Evolutionary conservation across 257 asterid species (phyloP).

Genomic region (Datura wrightii): DNA sequence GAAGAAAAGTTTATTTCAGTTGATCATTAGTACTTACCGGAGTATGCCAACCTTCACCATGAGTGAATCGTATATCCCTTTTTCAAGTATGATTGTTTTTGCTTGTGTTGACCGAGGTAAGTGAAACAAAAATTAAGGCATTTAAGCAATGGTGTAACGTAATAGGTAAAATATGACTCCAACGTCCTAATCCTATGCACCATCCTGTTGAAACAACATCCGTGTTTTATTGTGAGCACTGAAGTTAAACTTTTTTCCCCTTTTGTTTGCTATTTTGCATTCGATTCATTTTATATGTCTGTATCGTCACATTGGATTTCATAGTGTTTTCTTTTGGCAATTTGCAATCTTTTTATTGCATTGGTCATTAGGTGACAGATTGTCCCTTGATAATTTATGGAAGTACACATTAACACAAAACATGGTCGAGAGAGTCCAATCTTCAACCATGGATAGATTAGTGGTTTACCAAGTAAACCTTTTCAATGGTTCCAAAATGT

Average conservation of each 20-base stretch:
- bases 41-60: neutral
- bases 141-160: neutral
- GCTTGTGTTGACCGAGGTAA: neutral
- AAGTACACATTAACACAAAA: neutral
- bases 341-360: neutral
- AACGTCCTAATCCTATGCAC: neutral
- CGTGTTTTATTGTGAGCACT: neutral
- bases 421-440: neutral
- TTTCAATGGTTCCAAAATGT: too few relatives aligned
- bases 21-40: neutral
- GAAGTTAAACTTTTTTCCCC: neutral
- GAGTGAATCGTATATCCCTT: neutral
- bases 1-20: slow-evolving; percentile 2
- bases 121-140: neutral
- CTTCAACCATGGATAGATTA: neutral
- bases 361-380: neutral
- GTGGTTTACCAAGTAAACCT: neutral
- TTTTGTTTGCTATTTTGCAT: neutral
- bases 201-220: neutral
- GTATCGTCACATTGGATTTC: neutral
- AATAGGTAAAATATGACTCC: neutral
- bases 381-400: neutral
- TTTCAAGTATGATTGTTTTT: neutral
- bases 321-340: neutral
- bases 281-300: neutral